Evolutionary conservation across 2,329 filamentous ascomycete species (phyloP).

Genomic region (Talaromyces sp.): DNA sequence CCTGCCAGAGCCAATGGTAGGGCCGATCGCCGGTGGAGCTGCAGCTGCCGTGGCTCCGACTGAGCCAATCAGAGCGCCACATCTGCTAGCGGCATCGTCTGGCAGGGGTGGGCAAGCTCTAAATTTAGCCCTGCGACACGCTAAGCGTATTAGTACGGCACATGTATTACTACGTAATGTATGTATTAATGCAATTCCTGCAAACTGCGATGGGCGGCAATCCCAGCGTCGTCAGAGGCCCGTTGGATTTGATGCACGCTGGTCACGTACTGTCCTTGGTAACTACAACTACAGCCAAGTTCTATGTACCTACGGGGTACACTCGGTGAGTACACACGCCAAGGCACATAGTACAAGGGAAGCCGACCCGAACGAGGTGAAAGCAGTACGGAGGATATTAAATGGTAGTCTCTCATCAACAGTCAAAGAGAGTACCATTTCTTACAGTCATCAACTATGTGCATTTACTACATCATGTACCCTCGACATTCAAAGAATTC

Average conservation of each 20-base stretch:
- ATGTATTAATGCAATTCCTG: neutral
- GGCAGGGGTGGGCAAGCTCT: constrained; percentile 26
- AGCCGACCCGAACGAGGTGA: neutral
- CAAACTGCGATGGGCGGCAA: constrained; percentile 32
- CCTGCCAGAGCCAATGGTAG: neutral
- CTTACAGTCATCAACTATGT: neutral
- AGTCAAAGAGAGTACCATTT: neutral
- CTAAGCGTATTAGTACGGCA: neutral
- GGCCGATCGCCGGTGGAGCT: neutral
- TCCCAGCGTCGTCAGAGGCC: constrained; percentile 14
- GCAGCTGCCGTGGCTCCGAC: neutral
- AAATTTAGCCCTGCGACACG: constrained; percentile 35
- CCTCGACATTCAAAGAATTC: constrained; percentile 6
- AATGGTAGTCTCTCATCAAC: neutral
- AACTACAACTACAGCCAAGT: too few species aligned
- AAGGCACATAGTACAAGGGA: neutral
- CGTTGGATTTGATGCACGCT: neutral
- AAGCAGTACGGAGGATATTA: neutral
- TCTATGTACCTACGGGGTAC: too few species aligned
- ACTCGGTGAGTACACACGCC: neutral
- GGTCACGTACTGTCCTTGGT: neutral
- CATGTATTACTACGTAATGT: neutral
- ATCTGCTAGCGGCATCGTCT: constrained; percentile 19
- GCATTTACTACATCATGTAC: neutral
- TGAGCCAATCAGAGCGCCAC: constrained; percentile 1